phyloP scores from a whole-genome alignment of 208 protist genomes.

The Leishmania braziliensis region DNA sequence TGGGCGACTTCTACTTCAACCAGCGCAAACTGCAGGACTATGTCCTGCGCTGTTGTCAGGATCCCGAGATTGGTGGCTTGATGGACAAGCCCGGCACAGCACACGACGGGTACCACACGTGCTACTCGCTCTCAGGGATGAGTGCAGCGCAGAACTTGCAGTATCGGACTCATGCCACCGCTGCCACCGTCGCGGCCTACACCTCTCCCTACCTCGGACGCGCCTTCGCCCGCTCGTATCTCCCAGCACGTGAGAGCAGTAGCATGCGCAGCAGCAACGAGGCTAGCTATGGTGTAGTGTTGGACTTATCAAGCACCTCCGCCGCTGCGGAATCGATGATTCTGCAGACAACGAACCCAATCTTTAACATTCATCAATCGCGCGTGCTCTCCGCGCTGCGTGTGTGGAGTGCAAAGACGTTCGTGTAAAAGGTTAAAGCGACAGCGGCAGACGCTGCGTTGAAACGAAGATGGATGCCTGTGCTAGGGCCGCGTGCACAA shows the following conservation, averaged over 20 bases:
- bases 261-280: background rate
- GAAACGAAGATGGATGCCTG: background rate
- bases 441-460: background rate
- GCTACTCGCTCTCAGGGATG: conserved; percentile 87
- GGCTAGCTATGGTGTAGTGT: conserved; percentile 52
- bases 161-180: conserved; percentile 38
- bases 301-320: conserved; percentile 20
- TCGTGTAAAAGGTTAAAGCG: conserved; percentile 30
- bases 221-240: conserved; percentile 47
- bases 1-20: conserved; percentile 76
- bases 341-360: conserved; percentile 61
- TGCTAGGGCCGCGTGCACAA: background rate
- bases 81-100: conserved; percentile 83
- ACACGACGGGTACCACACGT: conserved; percentile 92
- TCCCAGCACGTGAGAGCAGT: conserved; percentile 34
- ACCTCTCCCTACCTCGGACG: conserved; percentile 33
- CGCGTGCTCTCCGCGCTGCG: conserved; percentile 49
- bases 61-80: conserved; percentile 60
- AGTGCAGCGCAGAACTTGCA: conserved; percentile 80
- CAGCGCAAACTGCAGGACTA: conserved; percentile 81
- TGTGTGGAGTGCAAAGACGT: conserved; percentile 47
- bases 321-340: conserved; percentile 32
- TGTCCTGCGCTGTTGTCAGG: conserved; percentile 80
- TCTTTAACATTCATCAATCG: conserved; percentile 77
- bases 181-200: conserved; percentile 6